phyloP scores from a whole-genome alignment of 176 grass and related monocot species.

The Olyra latifolia region DNA sequence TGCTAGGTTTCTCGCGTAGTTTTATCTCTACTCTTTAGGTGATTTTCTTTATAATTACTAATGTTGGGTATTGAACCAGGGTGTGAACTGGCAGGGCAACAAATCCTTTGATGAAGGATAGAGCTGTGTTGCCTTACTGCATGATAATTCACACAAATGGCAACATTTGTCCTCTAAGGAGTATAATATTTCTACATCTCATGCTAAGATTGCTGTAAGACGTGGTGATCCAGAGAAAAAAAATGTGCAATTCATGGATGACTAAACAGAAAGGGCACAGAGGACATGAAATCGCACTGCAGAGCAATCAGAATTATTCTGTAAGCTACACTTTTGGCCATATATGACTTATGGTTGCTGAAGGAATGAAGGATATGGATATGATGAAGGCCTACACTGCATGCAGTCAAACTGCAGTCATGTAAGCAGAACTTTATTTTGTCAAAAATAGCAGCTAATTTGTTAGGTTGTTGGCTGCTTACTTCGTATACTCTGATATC shows the following conservation, averaged over 20 bases:
- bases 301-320: conserved; percentile 6
- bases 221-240: background rate
- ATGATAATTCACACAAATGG: conserved; percentile 1
- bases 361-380: background rate
- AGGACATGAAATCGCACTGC: background rate
- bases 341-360: conserved; percentile 24
- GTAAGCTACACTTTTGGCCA: background rate
- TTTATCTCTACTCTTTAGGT: background rate
- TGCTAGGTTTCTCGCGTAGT: conserved; percentile 4
- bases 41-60: conserved; percentile 29
- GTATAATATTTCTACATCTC: background rate
- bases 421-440: conserved; percentile 27
- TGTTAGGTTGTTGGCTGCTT: background rate
- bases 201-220: background rate
- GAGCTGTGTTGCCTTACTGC: conserved; percentile 7
- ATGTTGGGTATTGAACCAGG: conserved; percentile 50
- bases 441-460: background rate
- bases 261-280: background rate
- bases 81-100: conserved; percentile 49
- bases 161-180: background rate
- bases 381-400: conserved; percentile 6
- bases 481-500: conserved; percentile 15
- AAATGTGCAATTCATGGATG: conserved; percentile 13
- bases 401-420: conserved; percentile 12
- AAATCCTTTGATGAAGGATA: conserved; percentile 71